Conservation (phyloP, 768 basidiomycete genomes). For the Suillus bovinus region DNA sequence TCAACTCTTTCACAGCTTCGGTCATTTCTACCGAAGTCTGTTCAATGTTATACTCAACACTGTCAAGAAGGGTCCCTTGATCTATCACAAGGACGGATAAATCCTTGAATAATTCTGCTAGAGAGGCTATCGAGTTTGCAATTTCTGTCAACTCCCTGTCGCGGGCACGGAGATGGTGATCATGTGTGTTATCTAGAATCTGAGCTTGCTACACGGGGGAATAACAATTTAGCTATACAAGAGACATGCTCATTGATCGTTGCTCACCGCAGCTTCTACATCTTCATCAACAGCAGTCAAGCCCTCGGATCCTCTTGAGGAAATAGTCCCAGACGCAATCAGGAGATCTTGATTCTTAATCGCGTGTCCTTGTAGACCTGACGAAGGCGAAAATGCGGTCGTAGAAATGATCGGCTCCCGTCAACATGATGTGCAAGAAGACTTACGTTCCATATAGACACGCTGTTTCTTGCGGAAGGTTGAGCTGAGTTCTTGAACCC, state of each 20-base stretch:
- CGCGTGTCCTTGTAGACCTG: constrained; percentile 96
- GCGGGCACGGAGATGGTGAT: constrained; percentile 46
- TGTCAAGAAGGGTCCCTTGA: constrained; percentile 95
- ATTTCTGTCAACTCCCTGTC: constrained; percentile 83
- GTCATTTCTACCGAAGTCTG: constrained; percentile 80
- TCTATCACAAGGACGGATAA: constrained; percentile 92
- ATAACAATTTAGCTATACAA: constrained; percentile 11
- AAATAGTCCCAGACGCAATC: constrained; percentile 84
- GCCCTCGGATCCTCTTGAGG: constrained; percentile 79
- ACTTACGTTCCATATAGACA: constrained; percentile 97
- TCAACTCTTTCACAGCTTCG: constrained; percentile 83
- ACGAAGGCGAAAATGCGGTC: constrained; percentile 14
- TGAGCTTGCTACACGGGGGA: constrained; percentile 31
- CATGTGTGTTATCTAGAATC: constrained; percentile 38
- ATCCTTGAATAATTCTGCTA: constrained; percentile 97
- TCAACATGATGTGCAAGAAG: constrained; percentile 7
- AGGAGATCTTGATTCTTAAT: constrained; percentile 96
- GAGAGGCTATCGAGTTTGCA: constrained; percentile 84
- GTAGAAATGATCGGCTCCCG: constrained; percentile 17
- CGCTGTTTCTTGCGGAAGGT: constrained; percentile 97
- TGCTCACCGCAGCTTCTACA: constrained; percentile 77
- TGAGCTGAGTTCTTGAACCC: constrained; percentile 90
- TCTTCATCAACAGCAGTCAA: constrained; percentile 90
- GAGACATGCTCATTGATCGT: constrained; percentile 17
- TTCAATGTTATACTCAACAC: constrained; percentile 97